Evolutionary conservation across 805 yeast species (phyloP).

Genomic region (Schizosaccharomyces cryophilus): DNA sequence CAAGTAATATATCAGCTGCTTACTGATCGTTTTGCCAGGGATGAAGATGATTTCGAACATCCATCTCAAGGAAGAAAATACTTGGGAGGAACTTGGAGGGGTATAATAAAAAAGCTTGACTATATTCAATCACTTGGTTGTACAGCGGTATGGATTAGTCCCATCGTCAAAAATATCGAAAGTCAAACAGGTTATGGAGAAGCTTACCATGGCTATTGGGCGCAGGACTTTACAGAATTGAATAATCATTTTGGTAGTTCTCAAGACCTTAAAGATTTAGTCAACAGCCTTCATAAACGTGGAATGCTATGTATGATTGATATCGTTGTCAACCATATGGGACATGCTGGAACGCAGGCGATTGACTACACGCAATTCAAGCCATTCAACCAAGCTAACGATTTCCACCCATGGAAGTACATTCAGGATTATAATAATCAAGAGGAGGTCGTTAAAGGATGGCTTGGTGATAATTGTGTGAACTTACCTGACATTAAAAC

Average conservation of each 20-base stretch:
- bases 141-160: constrained; percentile 5
- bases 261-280: constrained; percentile 1
- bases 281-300: constrained; percentile 1
- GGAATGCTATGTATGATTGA: constrained; percentile 4
- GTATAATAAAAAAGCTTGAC: constrained; percentile 3
- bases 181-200: constrained; percentile 1
- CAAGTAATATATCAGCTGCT: constrained; percentile 2
- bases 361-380: not conserved
- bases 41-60: not conserved
- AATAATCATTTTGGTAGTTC: not conserved
- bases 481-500: constrained; percentile 2
- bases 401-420: constrained; percentile 1
- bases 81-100: constrained; percentile 5
- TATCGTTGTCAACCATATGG: constrained; percentile 4
- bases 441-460: not conserved
- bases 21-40: constrained; percentile 4
- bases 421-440: not conserved
- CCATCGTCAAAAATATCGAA: constrained; percentile 4
- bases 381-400: constrained; percentile 1
- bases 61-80: not conserved
- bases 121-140: constrained; percentile 4
- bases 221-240: not conserved
- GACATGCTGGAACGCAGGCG: not conserved
- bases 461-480: constrained; percentile 1
- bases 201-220: constrained; percentile 4